Percentiles rank a stretch among this genome's conserved stretches.
Conservation (phyloP, 2,329 filamentous ascomycete species). For the Nothophaeocryptopus gaeumannii region DNA sequence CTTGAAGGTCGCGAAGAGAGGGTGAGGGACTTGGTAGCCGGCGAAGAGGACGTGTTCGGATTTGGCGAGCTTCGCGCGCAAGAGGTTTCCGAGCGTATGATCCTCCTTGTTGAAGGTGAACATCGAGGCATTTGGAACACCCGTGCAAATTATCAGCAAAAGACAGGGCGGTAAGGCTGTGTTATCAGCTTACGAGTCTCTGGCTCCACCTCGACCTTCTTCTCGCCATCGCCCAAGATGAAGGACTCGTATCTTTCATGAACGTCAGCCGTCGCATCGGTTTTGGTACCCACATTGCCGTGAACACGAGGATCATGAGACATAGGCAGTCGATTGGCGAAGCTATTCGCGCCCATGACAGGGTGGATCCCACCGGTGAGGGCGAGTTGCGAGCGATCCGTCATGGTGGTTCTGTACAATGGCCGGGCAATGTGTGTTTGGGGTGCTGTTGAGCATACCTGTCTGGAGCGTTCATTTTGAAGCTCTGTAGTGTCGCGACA, state of each 20-base stretch:
- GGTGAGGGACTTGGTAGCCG: conserved; percentile 71
- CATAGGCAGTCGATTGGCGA: conserved; percentile 15
- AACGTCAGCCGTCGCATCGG: conserved; percentile 30
- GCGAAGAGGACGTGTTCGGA: conserved; percentile 83
- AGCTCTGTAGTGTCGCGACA: conserved; percentile 20
- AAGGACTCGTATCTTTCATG: conserved; percentile 82
- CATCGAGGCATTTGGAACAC: conserved; percentile 89
- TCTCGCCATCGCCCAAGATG: conserved; percentile 80
- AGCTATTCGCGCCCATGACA: conserved; percentile 7
- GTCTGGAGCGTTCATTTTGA: conserved; percentile 54
- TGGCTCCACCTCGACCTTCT: conserved; percentile 84
- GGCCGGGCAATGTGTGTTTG: conserved; percentile 5
- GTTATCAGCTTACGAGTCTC: conserved; percentile 72
- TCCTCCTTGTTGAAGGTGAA: conserved; percentile 97
- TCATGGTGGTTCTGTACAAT: conserved; percentile 13
- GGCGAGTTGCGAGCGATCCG: conserved; percentile 12
- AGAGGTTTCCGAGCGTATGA: conserved; percentile 72
- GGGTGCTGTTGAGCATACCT: conserved; percentile 41
- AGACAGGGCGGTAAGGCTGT: background rate
- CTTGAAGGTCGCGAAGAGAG: conserved; percentile 52
- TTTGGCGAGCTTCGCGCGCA: conserved; percentile 80
- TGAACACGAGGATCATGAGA: conserved; percentile 20
- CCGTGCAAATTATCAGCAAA: conserved; percentile 45
- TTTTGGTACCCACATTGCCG: conserved; percentile 21
- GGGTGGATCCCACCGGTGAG: conserved; percentile 11